These are phyloP conservation scores for Phytophthora pini DNA, from an alignment of 352 stramenopile species.

Conservation along the genomic window DNA sequence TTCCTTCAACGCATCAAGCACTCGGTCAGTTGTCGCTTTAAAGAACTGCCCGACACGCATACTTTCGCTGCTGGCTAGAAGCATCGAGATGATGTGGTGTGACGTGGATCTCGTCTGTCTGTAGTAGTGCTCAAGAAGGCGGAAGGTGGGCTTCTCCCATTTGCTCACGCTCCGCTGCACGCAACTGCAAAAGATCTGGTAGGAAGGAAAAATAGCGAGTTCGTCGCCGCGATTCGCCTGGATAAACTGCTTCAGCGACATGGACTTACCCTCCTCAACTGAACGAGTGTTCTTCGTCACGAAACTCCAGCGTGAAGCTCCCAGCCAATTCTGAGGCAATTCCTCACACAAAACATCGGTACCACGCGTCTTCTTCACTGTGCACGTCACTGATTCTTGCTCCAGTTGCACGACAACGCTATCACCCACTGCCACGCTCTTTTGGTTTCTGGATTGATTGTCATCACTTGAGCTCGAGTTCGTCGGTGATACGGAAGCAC, in stretches of 20 bases:
- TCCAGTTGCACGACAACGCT: conserved; percentile 20
- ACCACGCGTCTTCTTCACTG: conserved; percentile 18
- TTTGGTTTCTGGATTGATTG: background rate
- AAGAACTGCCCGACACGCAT: conserved; percentile 31
- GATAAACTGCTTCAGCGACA: too few species aligned
- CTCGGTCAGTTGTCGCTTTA: conserved; percentile 6
- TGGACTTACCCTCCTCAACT: background rate
- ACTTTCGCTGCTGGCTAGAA: conserved; percentile 15
- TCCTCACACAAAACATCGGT: conserved; percentile 26
- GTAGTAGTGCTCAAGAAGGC: conserved; percentile 34
- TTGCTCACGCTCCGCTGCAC: too few species aligned
- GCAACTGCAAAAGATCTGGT: too few species aligned
- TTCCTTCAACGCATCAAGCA: too few species aligned
- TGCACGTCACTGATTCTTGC: conserved; percentile 9
- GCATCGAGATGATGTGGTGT: conserved; percentile 17
- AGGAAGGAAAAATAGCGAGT: too few species aligned
- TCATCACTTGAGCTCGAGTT: background rate
- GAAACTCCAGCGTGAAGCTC: conserved; percentile 32
- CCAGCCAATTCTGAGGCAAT: conserved; percentile 32
- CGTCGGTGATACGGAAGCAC: conserved; percentile 1
- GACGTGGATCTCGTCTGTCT: conserved; percentile 29
- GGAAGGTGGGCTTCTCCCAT: too few species aligned
- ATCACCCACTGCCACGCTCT: conserved; percentile 23
- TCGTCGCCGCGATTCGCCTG: too few species aligned
- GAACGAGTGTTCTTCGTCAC: background rate